These are phyloP conservation scores for Calonectria montana DNA, from an alignment of 2,329 filamentous ascomycete species.

Conservation along the genomic window DNA sequence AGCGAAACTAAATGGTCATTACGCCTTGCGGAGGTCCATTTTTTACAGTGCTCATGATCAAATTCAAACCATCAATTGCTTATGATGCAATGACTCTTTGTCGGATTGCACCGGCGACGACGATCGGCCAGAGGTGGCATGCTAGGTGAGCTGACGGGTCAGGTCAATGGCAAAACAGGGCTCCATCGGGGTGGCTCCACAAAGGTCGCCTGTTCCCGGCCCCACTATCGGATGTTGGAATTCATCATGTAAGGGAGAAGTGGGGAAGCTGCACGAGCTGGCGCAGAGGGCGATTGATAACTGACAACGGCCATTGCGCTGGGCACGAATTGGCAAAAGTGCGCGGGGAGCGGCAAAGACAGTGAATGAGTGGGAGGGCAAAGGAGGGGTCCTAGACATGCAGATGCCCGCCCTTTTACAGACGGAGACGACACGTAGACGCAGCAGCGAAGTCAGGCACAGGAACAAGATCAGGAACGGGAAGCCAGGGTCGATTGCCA, in stretches of 20 bases:
- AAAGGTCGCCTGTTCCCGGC: slow-evolving; percentile 43
- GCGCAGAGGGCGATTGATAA: slow-evolving; percentile 9
- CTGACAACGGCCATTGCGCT: not conserved
- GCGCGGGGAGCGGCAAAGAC: slow-evolving; percentile 8
- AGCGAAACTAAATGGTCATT: not conserved
- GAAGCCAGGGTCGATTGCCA: slow-evolving; percentile 32
- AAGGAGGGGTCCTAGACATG: slow-evolving; percentile 28
- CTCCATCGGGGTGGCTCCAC: slow-evolving; percentile 39
- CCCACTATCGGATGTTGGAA: slow-evolving; percentile 45
- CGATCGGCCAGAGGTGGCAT: slow-evolving; percentile 40
- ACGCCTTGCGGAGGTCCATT: not conserved
- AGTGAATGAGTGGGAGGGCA: slow-evolving; percentile 12
- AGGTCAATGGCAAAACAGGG: slow-evolving; percentile 28
- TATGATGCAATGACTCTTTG: slow-evolving; percentile 23
- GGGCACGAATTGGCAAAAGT: not conserved
- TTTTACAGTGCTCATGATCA: slow-evolving; percentile 29
- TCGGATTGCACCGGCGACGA: slow-evolving; percentile 32
- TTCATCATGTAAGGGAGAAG: slow-evolving; percentile 31
- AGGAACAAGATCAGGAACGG: slow-evolving; percentile 24
- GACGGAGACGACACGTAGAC: slow-evolving; percentile 15
- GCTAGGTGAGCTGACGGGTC: slow-evolving; percentile 40
- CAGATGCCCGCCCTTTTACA: slow-evolving; percentile 42
- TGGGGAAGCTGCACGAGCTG: slow-evolving; percentile 27
- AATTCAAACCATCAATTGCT: slow-evolving; percentile 31
- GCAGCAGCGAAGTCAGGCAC: slow-evolving; percentile 30